phyloP scores from a whole-genome alignment of 306 rosid species.

The Quercus mongolica region DNA sequence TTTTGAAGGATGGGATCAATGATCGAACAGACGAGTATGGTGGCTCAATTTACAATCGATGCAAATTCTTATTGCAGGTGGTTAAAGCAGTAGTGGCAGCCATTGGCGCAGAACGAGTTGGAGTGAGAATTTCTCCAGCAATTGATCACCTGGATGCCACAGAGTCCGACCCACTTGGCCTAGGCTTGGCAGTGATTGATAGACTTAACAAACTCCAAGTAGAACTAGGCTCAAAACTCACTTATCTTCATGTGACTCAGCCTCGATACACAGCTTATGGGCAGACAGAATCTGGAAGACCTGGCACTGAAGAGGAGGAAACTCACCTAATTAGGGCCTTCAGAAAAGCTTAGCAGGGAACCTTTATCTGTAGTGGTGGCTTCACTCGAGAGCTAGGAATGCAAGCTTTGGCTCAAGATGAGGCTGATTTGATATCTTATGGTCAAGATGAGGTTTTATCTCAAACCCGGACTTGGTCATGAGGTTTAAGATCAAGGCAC shows the following conservation, averaged over 20 bases:
- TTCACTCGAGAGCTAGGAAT: slow-evolving; percentile 70
- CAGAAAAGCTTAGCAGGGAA: slow-evolving; percentile 62
- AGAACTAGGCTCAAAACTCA: slow-evolving; percentile 45
- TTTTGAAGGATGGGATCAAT: slow-evolving; percentile 48
- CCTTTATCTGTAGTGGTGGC: slow-evolving; percentile 87
- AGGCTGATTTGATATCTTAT: slow-evolving; percentile 74
- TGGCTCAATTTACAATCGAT: slow-evolving; percentile 63
- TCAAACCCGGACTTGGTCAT: slow-evolving; percentile 72
- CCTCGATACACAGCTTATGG: slow-evolving; percentile 68
- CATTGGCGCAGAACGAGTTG: slow-evolving; percentile 61
- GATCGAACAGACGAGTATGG: slow-evolving; percentile 62
- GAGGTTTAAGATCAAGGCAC: slow-evolving; percentile 63
- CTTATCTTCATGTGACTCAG: slow-evolving; percentile 86
- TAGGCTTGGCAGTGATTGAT: slow-evolving; percentile 75
- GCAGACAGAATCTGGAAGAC: slow-evolving; percentile 63
- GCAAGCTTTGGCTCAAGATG: slow-evolving; percentile 61
- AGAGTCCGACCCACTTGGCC: slow-evolving; percentile 72
- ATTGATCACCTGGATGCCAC: slow-evolving; percentile 84
- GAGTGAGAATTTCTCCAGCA: slow-evolving; percentile 34
- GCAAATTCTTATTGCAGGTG: slow-evolving; percentile 56
- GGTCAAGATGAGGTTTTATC: slow-evolving; percentile 81
- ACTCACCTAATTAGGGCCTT: slow-evolving; percentile 49
- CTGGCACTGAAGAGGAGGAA: slow-evolving; percentile 70
- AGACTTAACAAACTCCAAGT: slow-evolving; percentile 67
- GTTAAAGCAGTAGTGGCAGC: slow-evolving; percentile 57